Base-by-base conservation (phyloP, 768 basidiomycete species). In the Boletus pseudo-olivaceus region DNA sequence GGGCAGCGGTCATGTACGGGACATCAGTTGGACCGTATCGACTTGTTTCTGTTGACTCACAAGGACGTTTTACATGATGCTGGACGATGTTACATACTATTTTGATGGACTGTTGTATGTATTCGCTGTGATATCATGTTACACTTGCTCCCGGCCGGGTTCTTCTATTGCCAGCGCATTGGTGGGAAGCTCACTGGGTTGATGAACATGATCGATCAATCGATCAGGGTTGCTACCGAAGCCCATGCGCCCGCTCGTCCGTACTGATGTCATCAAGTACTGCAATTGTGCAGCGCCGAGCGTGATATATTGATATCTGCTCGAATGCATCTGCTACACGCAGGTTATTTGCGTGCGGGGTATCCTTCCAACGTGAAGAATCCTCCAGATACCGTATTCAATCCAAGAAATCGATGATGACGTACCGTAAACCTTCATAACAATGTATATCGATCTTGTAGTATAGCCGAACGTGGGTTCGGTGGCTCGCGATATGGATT, bases 101-200 rank as follows among this genome's bases (percentile, higher is more conserved):
- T 49, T 61, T 61, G 59, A 45, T 49, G 60, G 60, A 47, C 40
- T 33, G 23, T 32, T n/a, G 37, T 23, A 23, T n/a, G n/a, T 4
- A 35, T 47, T 2, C 30, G 29, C 17, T 26, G 35, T 43, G 19
- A 30, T 47, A 40, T 37, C 29, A 17, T 44, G 17, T 33, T 29
- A 4, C 29, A 23, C 23, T 23, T 23, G 23, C 23, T 23, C 23
- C 4, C 4, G 23, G 2, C 23, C 23, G 23, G 23, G 23, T 23
- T 23, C 23, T 23, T 23, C 23, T 23, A 23, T 40, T 53, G 27
- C 20, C 45, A 38, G 33, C 42, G 23, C 47, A 44, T 37, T 20
- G 26, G 23, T 56, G 40, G 39, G 30, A 55, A 49, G 17, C 14
- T 35, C 11, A 7, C 29, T 30, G 10, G 37, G 44, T 1, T 17